phyloP scores from a whole-genome alignment of 1,284 basidiomycete genomes.

The Melampsora medusae region DNA sequence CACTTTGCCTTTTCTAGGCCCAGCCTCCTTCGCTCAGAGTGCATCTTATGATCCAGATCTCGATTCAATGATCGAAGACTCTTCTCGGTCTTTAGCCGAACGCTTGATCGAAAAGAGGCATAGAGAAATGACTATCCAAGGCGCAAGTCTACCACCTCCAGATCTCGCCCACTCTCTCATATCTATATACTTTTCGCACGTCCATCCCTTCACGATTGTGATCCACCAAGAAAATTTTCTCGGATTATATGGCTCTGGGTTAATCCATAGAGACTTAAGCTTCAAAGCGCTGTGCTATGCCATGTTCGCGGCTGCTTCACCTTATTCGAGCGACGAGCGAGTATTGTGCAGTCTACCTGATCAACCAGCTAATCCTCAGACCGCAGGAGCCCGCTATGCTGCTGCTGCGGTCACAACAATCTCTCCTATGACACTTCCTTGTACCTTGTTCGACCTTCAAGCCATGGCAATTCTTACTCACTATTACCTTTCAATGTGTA shows the following conservation, averaged over 20 bases:
- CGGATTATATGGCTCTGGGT: constrained; percentile 11
- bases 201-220: constrained; percentile 18
- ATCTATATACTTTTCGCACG: constrained; percentile 11
- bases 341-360: constrained; percentile 18
- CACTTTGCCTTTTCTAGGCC: constrained; percentile 9
- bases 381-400: constrained; percentile 29
- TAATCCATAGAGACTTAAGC: constrained; percentile 7
- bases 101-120: not conserved
- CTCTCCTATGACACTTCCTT: not conserved
- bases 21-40: not conserved
- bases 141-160: constrained; percentile 1
- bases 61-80: not conserved
- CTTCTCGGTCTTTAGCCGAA: constrained; percentile 5
- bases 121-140: not conserved
- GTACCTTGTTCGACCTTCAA: constrained; percentile 20
- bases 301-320: constrained; percentile 33
- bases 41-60: not conserved
- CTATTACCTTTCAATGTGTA: not conserved
- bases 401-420: not conserved
- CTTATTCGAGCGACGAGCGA: constrained; percentile 14
- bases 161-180: constrained; percentile 24
- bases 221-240: constrained; percentile 17
- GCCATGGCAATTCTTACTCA: constrained; percentile 17
- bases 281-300: constrained; percentile 27
- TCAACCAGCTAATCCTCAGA: constrained; percentile 10